phyloP scores from a whole-genome alignment of 2,329 filamentous ascomycete genomes.

The Ceratocystis cubensis region DNA sequence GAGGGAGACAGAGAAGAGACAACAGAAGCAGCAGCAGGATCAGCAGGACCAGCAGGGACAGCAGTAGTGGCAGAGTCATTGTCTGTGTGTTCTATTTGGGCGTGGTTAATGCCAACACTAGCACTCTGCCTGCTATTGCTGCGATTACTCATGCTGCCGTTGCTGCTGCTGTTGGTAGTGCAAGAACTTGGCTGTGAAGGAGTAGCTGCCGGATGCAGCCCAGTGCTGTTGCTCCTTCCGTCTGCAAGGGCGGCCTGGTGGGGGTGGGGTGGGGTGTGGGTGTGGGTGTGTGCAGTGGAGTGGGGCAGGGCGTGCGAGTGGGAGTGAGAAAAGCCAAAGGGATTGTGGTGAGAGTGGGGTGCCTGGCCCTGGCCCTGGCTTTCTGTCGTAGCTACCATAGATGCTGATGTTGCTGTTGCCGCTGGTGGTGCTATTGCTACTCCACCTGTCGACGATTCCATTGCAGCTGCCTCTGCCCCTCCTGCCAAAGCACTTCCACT shows the following conservation, averaged over 20 bases:
- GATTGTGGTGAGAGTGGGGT: background rate
- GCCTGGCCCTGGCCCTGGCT: background rate
- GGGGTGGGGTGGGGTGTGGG: background rate
- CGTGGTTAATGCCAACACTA: background rate
- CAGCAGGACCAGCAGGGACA: background rate
- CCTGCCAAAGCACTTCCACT: background rate
- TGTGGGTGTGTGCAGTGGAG: background rate
- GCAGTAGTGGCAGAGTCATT: background rate
- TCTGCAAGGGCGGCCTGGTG: background rate
- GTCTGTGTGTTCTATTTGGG: background rate
- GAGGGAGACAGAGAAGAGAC: background rate
- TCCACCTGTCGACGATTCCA: background rate
- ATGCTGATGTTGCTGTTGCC: too few species aligned
- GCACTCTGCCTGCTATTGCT: background rate
- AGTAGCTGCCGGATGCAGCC: slow-evolving; percentile 6
- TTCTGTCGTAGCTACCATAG: too few species aligned
- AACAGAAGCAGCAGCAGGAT: background rate
- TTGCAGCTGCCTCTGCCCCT: background rate
- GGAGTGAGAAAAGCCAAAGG: background rate
- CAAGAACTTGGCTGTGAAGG: background rate
- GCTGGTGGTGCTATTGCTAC: background rate
- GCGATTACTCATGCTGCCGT: background rate
- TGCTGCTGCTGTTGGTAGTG: background rate
- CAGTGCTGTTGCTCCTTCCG: slow-evolving; percentile 4
- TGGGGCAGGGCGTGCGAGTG: background rate